Evolutionary conservation across 495 filamentous ascomycete species (phyloP), one percentile per base, ranked within the genome.

Genomic region (Trichocladium uniseriatum): DNA sequence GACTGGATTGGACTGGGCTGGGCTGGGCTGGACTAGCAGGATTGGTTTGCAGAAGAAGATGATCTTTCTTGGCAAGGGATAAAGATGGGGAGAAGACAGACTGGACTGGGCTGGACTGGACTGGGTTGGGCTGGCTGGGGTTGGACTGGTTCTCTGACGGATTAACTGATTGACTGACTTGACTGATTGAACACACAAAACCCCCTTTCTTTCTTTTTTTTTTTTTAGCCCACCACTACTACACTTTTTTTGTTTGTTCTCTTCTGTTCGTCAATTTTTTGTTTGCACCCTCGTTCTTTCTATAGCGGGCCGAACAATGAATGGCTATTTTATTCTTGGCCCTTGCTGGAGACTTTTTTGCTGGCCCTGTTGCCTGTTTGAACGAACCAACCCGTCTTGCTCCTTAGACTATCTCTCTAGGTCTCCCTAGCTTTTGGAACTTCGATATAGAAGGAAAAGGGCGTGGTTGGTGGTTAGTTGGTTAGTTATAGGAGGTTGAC

Each of bases 241-340:
- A 20, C 22, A 28, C 18, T 21, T 34, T 29, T 34, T 35, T 29
- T n/a, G 22, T 43, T 16, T 18, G 27, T 31, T 27, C 14, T 18
- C 5, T 44, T 45, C 38, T 22, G 6, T 38, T 34, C 16, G 27
- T 36, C 37, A 6, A n/a, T 29, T 40, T 45, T 24, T 35, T 34
- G n/a, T 35, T 40, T 24, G 29, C 22, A 19, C 32, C 39, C 46
- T 38, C 42, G 11, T 38, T 38, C 35, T 28, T 48, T 52, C 40
- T 49, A 51, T 52, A 52, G 53, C 39, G 20, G 44, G 52, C 7
- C 31, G 21, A 38, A 37, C 51, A 49, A 44, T 49, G 41, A 49
- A 45, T 54, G 39, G 45, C 40, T 48, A 49, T 42, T 41, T 36
- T 16, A 14, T 40, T 19, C 10, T 38, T 18, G 15, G 8, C 8